A percentile compares a stretch with the other conserved stretches of the same genome.
phyloP scores from a whole-genome alignment of 495 filamentous ascomycete species.

The Talaromyces liani region DNA sequence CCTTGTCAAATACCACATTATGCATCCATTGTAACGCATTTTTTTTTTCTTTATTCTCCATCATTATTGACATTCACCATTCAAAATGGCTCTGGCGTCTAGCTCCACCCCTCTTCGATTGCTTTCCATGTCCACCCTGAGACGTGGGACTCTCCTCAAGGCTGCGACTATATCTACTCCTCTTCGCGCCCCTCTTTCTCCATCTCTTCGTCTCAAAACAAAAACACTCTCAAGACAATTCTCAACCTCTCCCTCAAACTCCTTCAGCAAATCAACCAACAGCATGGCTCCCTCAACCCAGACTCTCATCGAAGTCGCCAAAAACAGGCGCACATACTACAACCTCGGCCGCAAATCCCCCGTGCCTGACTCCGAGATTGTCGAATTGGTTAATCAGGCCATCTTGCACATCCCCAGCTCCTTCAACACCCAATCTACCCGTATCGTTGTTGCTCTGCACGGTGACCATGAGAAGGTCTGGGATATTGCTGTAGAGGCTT shows the following conservation, averaged over 20 bases:
- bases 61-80: background rate
- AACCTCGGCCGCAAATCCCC: slow-evolving; percentile 35
- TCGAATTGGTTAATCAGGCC: slow-evolving; percentile 40
- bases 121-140: background rate
- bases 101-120: slow-evolving; percentile 5
- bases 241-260: background rate
- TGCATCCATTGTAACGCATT: background rate
- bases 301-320: slow-evolving; percentile 30
- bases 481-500: slow-evolving; percentile 35
- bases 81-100: background rate
- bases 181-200: background rate
- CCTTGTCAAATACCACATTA: background rate
- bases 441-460: slow-evolving; percentile 38
- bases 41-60: background rate
- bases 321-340: slow-evolving; percentile 43
- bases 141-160: background rate
- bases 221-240: background rate
- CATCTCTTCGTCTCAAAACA: background rate
- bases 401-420: slow-evolving; percentile 42
- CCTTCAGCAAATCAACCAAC: slow-evolving; percentile 8
- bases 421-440: slow-evolving; percentile 50
- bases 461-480: slow-evolving; percentile 44
- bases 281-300: slow-evolving; percentile 21
- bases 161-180: slow-evolving; percentile 1
- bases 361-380: slow-evolving; percentile 41